Evolutionary conservation across 2,329 filamentous ascomycete genomes (phyloP), one percentile per base, ranked within the genome.

Genomic region (Sarocladiaceae sp.): DNA sequence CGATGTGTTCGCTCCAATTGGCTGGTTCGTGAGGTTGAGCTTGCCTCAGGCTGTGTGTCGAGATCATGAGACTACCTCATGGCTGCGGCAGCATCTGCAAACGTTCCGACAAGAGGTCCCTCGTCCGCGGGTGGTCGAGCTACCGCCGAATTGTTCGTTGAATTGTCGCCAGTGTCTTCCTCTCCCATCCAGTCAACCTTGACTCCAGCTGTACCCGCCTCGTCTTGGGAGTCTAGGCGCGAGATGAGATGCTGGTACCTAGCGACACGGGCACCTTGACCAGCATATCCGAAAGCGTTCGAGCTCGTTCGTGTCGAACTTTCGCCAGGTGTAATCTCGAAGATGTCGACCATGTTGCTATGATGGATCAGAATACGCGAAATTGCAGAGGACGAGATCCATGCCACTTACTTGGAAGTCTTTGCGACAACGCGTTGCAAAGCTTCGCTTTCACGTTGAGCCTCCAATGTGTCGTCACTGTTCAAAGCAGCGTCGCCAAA

Each of bases 281-380:
- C 77, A 50, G 77, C 72, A 58, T 78, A 76, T 23, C 68, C 69
- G 51, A 78, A 79, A 1, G 47, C 47, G 15, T 69, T 69, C 15
- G 69, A 58, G 59, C 64, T 55, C 54, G 63, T 54, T 56, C 67
- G 58, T 71, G 60, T 55, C 64, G 59, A 49, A 63, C 60, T 29
- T 69, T 65, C 54, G 75, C 75, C 53, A 78, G 80, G 79, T 31
- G 78, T 76, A 61, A 84, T 83, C 56, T 85, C 82, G 67, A 85
- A 86, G 44, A 86, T 80, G 62, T 86, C 83, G 55, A 86, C 82
- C 69, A 86, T 80, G 60, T 85, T 84, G 60, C 83, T 86, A 61
- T 48, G 56, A 44, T 29, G 6, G 47, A n/a, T 52, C 42, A 51
- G 50, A 26, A 29, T 28, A 17, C 17, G 15, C n/a, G 51, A 51